phyloP scores from a whole-genome alignment of 2,329 filamentous ascomycete genomes.

The Knufia fluminis region DNA sequence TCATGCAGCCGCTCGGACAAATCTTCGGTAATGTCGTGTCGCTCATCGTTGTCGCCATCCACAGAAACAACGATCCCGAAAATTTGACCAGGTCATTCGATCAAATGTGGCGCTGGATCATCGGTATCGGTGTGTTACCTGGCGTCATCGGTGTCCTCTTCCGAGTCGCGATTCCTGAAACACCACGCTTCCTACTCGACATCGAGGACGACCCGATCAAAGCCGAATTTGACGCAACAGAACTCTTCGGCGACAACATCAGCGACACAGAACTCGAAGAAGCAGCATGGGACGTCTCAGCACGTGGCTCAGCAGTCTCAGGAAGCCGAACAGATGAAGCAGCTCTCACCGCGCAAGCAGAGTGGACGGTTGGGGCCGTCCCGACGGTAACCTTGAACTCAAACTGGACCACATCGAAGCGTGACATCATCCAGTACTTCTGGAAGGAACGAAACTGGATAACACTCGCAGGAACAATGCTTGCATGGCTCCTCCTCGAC shows the following conservation, averaged over 20 bases:
- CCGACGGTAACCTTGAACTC: slow-evolving; percentile 34
- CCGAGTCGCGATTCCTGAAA: slow-evolving; percentile 58
- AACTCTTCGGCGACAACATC: slow-evolving; percentile 43
- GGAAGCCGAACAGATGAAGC: slow-evolving; percentile 18
- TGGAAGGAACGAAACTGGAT: slow-evolving; percentile 37
- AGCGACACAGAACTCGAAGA: slow-evolving; percentile 16
- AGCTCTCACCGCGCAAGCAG: slow-evolving; percentile 7
- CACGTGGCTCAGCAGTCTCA: slow-evolving; percentile 21
- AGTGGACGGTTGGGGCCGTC: slow-evolving; percentile 12
- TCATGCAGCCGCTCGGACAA: slow-evolving; percentile 61
- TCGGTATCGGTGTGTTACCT: slow-evolving; percentile 56
- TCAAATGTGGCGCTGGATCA: slow-evolving; percentile 57
- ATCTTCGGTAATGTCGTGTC: slow-evolving; percentile 55
- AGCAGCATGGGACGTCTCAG: slow-evolving; percentile 20
- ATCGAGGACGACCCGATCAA: slow-evolving; percentile 53
- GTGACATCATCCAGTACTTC: slow-evolving; percentile 34
- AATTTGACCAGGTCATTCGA: slow-evolving; percentile 40
- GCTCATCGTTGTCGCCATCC: slow-evolving; percentile 35
- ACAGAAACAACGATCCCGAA: slow-evolving; percentile 21
- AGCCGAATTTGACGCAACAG: slow-evolving; percentile 51
- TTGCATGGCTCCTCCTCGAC: slow-evolving; percentile 48
- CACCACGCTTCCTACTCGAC: slow-evolving; percentile 56
- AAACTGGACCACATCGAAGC: slow-evolving; percentile 30
- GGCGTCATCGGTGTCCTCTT: slow-evolving; percentile 56
- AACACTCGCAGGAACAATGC: slow-evolving; percentile 37